Conservation (phyloP, 495 filamentous ascomycete genomes). For the Penicillium samsonianum region DNA sequence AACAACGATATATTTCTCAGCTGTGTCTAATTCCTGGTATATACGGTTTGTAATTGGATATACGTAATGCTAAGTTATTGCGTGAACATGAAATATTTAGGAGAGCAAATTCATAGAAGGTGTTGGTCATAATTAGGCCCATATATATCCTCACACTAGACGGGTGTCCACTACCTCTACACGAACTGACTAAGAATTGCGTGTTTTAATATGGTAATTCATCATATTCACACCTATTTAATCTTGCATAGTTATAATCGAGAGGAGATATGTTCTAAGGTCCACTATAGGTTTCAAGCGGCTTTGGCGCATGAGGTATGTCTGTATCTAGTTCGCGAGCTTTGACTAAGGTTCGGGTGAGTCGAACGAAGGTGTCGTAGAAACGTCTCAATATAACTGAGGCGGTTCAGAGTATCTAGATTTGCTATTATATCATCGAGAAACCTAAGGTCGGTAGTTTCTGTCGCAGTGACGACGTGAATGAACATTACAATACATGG, state of each 20-base stretch:
- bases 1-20: not conserved
- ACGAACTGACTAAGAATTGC: not conserved
- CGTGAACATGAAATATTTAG: no score
- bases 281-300: not conserved
- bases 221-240: not conserved
- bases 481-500: not conserved
- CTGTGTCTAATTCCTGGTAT: not conserved
- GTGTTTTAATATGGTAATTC: not conserved
- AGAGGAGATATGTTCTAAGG: not conserved
- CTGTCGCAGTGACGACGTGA: no score
- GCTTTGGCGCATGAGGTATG: not conserved
- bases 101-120: not conserved
- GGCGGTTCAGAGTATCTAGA: not conserved
- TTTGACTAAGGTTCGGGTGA: not conserved
- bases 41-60: not conserved
- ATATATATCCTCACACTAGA: not conserved
- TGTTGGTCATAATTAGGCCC: not conserved
- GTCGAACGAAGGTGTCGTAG: not conserved
- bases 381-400: not conserved
- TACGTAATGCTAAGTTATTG: not conserved
- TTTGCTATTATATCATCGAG: not conserved
- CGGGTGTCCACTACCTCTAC: no score
- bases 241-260: not conserved
- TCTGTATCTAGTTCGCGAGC: not conserved
- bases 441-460: not conserved